Evolutionary conservation across 202 grass and related monocot species (phyloP), one percentile per base, ranked within the genome.

Genomic region (Carex arenaria): DNA sequence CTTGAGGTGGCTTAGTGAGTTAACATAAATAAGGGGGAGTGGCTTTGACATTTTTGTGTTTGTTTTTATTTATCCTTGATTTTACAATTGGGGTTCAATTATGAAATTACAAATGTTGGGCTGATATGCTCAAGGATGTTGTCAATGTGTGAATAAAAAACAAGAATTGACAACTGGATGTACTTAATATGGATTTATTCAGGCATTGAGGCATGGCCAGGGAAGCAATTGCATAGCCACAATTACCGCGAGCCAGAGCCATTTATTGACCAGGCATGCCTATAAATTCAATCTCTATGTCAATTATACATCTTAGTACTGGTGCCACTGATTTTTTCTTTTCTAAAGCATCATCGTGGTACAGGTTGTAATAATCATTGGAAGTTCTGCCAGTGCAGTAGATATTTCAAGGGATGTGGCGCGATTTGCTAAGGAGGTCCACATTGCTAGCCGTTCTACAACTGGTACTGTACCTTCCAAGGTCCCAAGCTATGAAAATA

Each of bases 351-450:
- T 47, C 13, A 11, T 67, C 45, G 7, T 85, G 5, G 19, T 36
- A 62, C 64, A 95, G 93, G 86, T 95, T 9, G 93, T 98, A 63
- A 82, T 98, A 49, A 59, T 95, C 83, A 92, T 98, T 18, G 93
- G 93, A 80, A 92, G 70, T 60, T 90, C 96, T 10, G 85, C 81
- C 57, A 95, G 93, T 87, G 93, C 89, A 7, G 5, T 84, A 53
- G 96, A 98, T 84, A 98, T 98, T 86, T 98, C 96, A 62, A 88
- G 91, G 55, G 96, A 98, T 20, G 71, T 98, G 31, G 77, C 89
- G 28, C 79, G 76, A 13, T 43, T 85, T 34, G 96, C 91, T 6
- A 93, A 92, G 88, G 96, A 92, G 77, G 93, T 98, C 9, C 93
- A 98, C 61, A 79, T 98, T 85, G 89, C 93, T 1, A 82, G 70